Conservation (phyloP, 2,329 filamentous ascomycete species). For the Domatiomyces globalis region DNA sequence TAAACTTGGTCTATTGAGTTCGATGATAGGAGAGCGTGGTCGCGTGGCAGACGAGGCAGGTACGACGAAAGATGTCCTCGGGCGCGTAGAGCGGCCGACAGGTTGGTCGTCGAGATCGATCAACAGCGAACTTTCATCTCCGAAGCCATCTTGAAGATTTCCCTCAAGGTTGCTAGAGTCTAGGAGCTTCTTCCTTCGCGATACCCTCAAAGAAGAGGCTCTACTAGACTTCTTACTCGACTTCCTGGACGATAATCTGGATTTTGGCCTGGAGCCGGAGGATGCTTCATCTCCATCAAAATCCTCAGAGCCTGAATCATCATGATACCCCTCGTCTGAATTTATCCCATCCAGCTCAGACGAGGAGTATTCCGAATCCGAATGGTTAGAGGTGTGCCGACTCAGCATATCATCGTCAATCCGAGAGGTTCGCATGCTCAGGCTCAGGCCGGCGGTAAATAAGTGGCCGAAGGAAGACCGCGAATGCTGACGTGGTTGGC, state of each 20-base stretch:
- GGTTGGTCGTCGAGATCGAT: background rate
- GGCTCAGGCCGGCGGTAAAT: conserved; percentile 44
- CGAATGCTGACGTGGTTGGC: conserved; percentile 38
- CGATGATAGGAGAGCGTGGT: too few species aligned
- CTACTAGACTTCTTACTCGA: conserved; percentile 18
- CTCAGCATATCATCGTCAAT: conserved; percentile 49
- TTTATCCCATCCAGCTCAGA: conserved; percentile 20
- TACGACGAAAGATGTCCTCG: too few species aligned
- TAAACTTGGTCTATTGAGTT: too few species aligned
- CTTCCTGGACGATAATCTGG: conserved; percentile 12
- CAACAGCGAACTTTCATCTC: background rate
- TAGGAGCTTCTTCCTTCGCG: background rate
- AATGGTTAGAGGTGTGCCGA: conserved; percentile 30
- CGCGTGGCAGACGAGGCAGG: too few species aligned
- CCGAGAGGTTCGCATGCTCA: conserved; percentile 64
- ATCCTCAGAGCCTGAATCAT: conserved; percentile 4
- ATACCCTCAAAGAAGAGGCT: conserved; percentile 7
- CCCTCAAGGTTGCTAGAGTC: background rate
- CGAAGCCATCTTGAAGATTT: conserved; percentile 1
- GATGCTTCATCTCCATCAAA: conserved; percentile 4
- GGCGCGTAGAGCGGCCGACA: background rate
- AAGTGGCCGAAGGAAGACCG: conserved; percentile 35
- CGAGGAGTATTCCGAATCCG: conserved; percentile 32
- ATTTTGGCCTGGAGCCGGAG: conserved; percentile 1
- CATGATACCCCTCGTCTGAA: conserved; percentile 8